Evolutionary conservation across 768 basidiomycete genomes (phyloP), one percentile per base, ranked within the genome.

Genomic region (Boletus speciosus): DNA sequence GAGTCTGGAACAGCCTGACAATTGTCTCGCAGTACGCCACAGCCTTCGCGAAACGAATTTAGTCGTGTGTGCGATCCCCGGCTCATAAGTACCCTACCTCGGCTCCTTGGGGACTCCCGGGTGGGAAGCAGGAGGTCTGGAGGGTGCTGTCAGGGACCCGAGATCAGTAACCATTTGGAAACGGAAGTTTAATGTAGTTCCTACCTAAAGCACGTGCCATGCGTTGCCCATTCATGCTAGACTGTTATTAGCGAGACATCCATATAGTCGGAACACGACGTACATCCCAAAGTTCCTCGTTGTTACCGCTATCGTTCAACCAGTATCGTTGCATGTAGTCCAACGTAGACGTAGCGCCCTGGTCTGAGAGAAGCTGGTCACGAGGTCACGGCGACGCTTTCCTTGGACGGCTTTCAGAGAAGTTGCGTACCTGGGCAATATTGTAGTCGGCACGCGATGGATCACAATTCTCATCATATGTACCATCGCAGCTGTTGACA

Each of bases 231-330:
- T 66, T 89, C 88, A 54, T 90, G 85, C 81, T 84, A 50, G 5
- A 49, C 27, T 39, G 23, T 37, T n/a, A 56, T 59, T 14, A 65
- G 46, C 8, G 10, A 48, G 47, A 29, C 16, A 12, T 40, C 31
- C 10, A 31, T n/a, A 32, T 3, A 12, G 19, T 42, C 16, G 37
- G 19, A 44, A 16, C 32, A 39, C 9, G 40, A 52, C 79, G 32
- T 60, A 84, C 85, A 75, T 84, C 79, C 88, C 87, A 90, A 64
- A 89, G 83, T 32, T 77, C 63, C 61, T 89, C 80, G 58, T 81
- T 82, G 15, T 75, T 58, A 8, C 84, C 86, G 57, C 78, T 73
- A 41, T 75, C 76, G 59, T 86, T 80, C 29, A 86, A 73, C 86
- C 86, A 88, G 63, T 73, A 81, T 80, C 66, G 49, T 41, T 74